These are phyloP conservation scores for Hypomontagnella monticulosa DNA, from an alignment of 495 filamentous ascomycete species.

Conservation along the genomic window DNA sequence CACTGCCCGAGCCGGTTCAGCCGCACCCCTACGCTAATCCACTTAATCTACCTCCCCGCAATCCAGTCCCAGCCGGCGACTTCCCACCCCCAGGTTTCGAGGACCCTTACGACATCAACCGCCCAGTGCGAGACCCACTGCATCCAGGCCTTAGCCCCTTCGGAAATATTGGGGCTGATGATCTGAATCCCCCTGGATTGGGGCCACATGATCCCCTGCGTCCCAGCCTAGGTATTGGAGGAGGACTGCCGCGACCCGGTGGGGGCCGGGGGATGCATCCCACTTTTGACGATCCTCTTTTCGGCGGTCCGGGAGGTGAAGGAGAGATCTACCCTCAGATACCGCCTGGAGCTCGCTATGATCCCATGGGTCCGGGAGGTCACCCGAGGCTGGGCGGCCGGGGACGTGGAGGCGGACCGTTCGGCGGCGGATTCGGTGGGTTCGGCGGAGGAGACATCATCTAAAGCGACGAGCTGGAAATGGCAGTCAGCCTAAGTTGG, in stretches of 20 bases:
- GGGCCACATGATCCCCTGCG: conserved; percentile 85
- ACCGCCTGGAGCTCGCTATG: conserved; percentile 72
- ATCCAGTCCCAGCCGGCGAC: conserved; percentile 76
- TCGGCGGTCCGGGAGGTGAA: conserved; percentile 66
- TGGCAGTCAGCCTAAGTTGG: background rate
- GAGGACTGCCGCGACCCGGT: conserved; percentile 58
- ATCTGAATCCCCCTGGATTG: conserved; percentile 87
- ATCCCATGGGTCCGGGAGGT: conserved; percentile 83
- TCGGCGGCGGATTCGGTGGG: conserved; percentile 48
- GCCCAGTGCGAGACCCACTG: conserved; percentile 64
- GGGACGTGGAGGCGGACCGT: conserved; percentile 43
- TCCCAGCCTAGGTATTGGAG: conserved; percentile 65
- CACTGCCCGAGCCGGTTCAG: conserved; percentile 59
- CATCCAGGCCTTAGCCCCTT: conserved; percentile 61
- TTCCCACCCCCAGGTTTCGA: conserved; percentile 91
- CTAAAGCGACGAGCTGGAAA: conserved; percentile 28
- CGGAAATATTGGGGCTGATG: conserved; percentile 76
- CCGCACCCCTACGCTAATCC: conserved; percentile 68
- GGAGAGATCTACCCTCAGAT: conserved; percentile 62
- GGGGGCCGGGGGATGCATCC: conserved; percentile 91
- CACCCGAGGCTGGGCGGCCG: conserved; percentile 53
- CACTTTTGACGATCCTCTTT: conserved; percentile 92
- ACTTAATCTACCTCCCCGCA: conserved; percentile 67
- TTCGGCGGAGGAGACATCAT: conserved; percentile 56
- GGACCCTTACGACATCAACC: conserved; percentile 87